These are phyloP conservation scores for Solanum clarkiae DNA, from an alignment of 257 asterid species.

Conservation along the genomic window DNA sequence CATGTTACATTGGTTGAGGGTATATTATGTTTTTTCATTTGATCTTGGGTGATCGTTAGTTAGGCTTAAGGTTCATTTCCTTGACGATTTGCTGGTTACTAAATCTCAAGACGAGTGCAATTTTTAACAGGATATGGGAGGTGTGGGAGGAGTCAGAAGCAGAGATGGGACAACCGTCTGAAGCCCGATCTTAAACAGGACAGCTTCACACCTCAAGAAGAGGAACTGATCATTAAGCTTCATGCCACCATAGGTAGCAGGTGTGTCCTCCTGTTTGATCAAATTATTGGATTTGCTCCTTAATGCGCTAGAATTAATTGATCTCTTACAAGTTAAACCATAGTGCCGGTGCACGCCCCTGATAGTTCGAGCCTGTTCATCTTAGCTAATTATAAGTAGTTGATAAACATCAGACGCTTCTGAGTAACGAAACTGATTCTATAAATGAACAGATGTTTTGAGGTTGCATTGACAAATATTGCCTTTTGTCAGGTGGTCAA, in stretches of 20 bases:
- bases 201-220: slow-evolving; percentile 73
- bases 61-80: background rate
- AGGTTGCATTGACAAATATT: background rate
- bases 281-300: background rate
- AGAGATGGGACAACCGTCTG: slow-evolving; percentile 22
- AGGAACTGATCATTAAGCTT: slow-evolving; percentile 71
- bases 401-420: background rate
- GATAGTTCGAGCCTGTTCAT: background rate
- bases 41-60: background rate
- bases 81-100: background rate
- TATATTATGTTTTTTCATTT: background rate
- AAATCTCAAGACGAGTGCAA: background rate
- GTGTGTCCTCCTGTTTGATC: slow-evolving; percentile 13
- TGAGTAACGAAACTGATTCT: background rate
- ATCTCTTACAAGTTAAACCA: background rate
- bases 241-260: slow-evolving; percentile 90
- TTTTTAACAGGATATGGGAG: slow-evolving; percentile 32
- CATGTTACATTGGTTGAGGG: background rate
- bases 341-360: background rate
- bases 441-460: background rate
- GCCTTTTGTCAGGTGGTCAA: slow-evolving; percentile 47
- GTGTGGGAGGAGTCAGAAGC: slow-evolving; percentile 44
- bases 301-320: background rate
- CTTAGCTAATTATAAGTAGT: background rate
- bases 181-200: slow-evolving; percentile 27